Evolutionary conservation across 306 rosid genomes (phyloP), one percentile per base, ranked within the genome.

Genomic region (Cicer judaicum): DNA sequence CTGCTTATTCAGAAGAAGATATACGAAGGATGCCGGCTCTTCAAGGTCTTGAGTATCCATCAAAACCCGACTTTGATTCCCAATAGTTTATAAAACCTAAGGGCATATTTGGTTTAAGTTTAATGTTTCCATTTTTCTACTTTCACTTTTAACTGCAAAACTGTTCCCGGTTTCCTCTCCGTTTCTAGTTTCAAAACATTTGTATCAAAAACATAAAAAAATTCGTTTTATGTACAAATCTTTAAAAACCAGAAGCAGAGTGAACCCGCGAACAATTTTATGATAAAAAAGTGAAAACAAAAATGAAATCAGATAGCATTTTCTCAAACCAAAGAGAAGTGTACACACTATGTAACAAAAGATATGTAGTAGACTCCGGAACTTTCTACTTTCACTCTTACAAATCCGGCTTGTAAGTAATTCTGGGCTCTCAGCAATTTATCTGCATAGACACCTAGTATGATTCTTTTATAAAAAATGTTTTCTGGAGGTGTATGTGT

Each of bases 31-130:
- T 90, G 85, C 98, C 99, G 1, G 99, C 89, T 4, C 96, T 95
- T 41, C 98, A 95, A 81, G 99, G 99, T 64, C 92, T 95, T 0
- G 98, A 95, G 14, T 95, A 92, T 77, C 99, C 99, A 19, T 92
- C 98, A 34, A 92, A 90, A 80, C 97, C 97, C 1, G 99, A 92
- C 44, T 89, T 89, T 4, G 96, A 95, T 69, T 95, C 93, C 52
- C 92, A 89, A 82, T 93, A 89, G 84, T 89, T 86, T 76, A 88
- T 72, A 86, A 84, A 60, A 42, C 10, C 0, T 12, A 29, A 34
- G 16, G 10, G 6, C 43, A 29, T 60, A 60, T 60, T 60, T 60
- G 65, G 65, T n/a, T 12, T 60, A 60, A 12, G 65, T 34, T 34
- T 60, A 34, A 60, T 60, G 65, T 38, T 60, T 60, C 36, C 65